Evolutionary conservation across 2,329 filamentous ascomycete species (phyloP), one percentile per base, ranked within the genome.

Genomic region (Colletotrichum sp.): DNA sequence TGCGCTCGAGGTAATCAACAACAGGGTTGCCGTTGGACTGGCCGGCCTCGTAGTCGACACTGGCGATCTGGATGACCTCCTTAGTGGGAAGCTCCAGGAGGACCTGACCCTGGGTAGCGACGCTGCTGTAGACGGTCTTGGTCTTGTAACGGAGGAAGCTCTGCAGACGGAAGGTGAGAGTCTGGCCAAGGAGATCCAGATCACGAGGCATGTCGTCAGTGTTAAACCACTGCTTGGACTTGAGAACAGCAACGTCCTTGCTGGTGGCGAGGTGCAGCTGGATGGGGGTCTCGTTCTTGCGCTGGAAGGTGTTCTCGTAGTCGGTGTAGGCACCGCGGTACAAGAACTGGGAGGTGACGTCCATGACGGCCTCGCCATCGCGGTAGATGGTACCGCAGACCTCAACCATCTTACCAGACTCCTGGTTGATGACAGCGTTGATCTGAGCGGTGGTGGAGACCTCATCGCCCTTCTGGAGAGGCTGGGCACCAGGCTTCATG

Each of bases 371-470:
- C 84, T 94, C 86, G 30, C 94, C 94, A 70, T 96, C 92, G 58
- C 97, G 94, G 70, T 91, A 94, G 81, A 99, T 98, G 8, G 97
- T 99, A 77, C 97, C 97, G 81, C 96, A 98, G n/a, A 99, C 96
- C 86, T 99, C 97, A 21, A 99, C 97, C 96, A 99, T 98, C 90
- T 99, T 99, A 64, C 97, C 97, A 76, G 97, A 96, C 16, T 98
- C 96, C 85, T 99, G 96, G 88, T 98, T 99, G 88, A 99, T 94
- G 81, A 99, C 96, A 18, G 97, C 96, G 81, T 99, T 98, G 87
- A 99, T 95, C 84, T 97, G 96, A 58, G 97, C 97, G 71, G 95
- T 98, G 5, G 97, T 98, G 77, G 95, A 93, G 24, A 99, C 91
- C 77, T 96, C 92, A 83, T 99, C 97, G 34, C 96, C 97, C 88